phyloP scores from a whole-genome alignment of 106 monocot species.

The Narthecium ossifragum region DNA sequence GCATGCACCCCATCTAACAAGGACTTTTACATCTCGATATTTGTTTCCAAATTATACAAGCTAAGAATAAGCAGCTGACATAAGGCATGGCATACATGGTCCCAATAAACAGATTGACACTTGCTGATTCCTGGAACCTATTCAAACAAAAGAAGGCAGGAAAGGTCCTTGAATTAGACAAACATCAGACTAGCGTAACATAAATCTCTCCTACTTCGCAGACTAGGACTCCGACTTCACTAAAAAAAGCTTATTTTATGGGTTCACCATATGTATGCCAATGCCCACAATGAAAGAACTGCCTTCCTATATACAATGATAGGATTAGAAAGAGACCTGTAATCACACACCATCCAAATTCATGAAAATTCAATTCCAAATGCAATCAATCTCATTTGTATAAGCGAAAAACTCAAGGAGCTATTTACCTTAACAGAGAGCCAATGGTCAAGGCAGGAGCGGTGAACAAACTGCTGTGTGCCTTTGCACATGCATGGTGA shows the following conservation, averaged over 20 bases:
- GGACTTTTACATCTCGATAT: not conserved
- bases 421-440: conserved; percentile 68
- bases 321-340: not conserved
- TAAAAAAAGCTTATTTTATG: too few relatives aligned
- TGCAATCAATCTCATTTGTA: not conserved
- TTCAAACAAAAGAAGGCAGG: too few relatives aligned
- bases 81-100: not conserved
- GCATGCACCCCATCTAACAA: not conserved
- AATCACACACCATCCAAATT: not conserved
- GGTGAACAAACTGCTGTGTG: conserved; percentile 97
- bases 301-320: not conserved
- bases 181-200: too few relatives aligned
- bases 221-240: too few relatives aligned
- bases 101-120: too few relatives aligned
- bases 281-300: not conserved
- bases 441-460: conserved; percentile 98
- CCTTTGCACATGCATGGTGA: conserved; percentile 99
- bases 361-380: not conserved
- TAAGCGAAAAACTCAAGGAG: not conserved
- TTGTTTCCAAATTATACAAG: not conserved
- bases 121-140: too few relatives aligned
- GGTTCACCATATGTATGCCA: too few relatives aligned
- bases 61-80: not conserved
- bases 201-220: too few relatives aligned
- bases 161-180: too few relatives aligned